These are phyloP conservation scores for Boechera divaricarpa DNA, from an alignment of 345 rosid genomes.

Conservation along the genomic window DNA sequence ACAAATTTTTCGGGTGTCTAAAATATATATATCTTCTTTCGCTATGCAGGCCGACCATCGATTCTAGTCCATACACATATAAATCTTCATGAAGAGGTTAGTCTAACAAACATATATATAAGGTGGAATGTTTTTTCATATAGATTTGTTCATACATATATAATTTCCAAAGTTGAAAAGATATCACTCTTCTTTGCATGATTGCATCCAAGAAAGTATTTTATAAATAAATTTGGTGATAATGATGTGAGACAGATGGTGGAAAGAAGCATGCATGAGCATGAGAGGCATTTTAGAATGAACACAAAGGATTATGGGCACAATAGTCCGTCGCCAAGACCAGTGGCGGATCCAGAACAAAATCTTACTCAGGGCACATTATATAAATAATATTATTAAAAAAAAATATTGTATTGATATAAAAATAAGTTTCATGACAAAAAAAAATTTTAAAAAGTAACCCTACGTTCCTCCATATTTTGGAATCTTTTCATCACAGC, in stretches of 20 bases:
- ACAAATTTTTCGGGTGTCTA: no score
- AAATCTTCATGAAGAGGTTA: slow-evolving; percentile 11
- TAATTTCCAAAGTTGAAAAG: background rate
- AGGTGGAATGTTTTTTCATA: background rate
- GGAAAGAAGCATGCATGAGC: slow-evolving; percentile 49
- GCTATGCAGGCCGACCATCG: slow-evolving; percentile 50
- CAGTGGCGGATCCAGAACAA: no score
- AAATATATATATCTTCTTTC: slow-evolving; percentile 2
- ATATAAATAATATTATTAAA: no score
- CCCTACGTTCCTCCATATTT: no score
- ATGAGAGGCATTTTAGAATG: slow-evolving; percentile 62
- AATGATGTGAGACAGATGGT: slow-evolving; percentile 18
- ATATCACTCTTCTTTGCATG: background rate
- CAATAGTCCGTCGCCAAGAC: slow-evolving; percentile 66
- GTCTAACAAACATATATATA: background rate
- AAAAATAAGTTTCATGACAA: no score
- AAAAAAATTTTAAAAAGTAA: no score
- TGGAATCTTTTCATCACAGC: no score
- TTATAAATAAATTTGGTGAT: background rate
- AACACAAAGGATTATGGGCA: slow-evolving; percentile 69
- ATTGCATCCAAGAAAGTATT: background rate
- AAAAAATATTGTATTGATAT: no score
- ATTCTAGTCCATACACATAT: slow-evolving; percentile 12
- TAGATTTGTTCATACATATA: background rate
- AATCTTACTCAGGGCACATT: no score